These are phyloP conservation scores for Penicillium sp. DNA, from an alignment of 2,329 filamentous ascomycete genomes.

Conservation along the genomic window DNA sequence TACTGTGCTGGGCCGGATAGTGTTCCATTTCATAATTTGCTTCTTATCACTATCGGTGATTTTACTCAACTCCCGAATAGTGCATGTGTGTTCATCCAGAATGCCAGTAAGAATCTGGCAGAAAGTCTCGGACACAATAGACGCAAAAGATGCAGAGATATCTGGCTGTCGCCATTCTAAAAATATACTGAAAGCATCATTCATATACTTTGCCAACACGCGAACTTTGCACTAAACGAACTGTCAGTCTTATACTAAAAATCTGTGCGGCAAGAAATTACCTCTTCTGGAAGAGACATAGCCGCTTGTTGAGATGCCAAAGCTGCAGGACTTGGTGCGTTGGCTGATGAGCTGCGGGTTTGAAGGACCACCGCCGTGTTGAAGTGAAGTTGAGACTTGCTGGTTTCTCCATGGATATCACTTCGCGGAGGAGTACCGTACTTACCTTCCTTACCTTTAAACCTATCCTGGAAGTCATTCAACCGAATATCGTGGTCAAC, in stretches of 20 bases:
- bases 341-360: conserved; percentile 23
- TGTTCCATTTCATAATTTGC: conserved; percentile 53
- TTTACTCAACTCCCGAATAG: conserved; percentile 48
- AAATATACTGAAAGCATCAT: conserved; percentile 32
- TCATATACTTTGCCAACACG: conserved; percentile 33
- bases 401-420: conserved; percentile 14
- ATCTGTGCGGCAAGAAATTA: conserved; percentile 13
- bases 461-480: conserved; percentile 25
- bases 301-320: conserved; percentile 24
- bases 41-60: conserved; percentile 55
- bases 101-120: conserved; percentile 50
- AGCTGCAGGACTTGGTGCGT: conserved; percentile 14
- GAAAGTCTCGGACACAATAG: conserved; percentile 51
- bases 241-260: background rate
- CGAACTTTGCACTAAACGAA: conserved; percentile 30
- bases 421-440: conserved; percentile 11
- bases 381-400: conserved; percentile 26
- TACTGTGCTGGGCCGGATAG: conserved; percentile 37
- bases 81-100: conserved; percentile 39
- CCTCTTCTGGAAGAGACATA: conserved; percentile 30
- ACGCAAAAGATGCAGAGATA: conserved; percentile 34
- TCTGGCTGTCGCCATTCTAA: conserved; percentile 38
- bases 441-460: conserved; percentile 14
- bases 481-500: conserved; percentile 28
- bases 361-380: conserved; percentile 36